Base-by-base conservation (phyloP, 2,329 filamentous ascomycete genomes). In the Aureobasidium sp. region DNA sequence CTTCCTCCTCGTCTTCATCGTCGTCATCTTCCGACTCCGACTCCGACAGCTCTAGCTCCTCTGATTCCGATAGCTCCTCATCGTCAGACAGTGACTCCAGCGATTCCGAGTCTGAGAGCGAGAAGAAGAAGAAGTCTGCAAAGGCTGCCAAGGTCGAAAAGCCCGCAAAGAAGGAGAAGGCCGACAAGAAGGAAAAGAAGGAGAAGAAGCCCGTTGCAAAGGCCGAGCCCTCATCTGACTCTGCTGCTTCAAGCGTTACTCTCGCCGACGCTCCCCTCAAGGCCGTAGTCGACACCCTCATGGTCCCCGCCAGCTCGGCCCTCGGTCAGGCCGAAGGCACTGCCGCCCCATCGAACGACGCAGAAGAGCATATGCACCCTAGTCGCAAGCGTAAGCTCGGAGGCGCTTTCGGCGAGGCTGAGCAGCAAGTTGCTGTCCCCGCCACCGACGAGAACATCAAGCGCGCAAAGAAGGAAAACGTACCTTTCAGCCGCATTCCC, bases 401-500 rank as follows among this genome's bases (percentile, higher is more conserved):
- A 54, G 71, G 65, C 62, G 71, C 66, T n/a, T 69, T 75, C n/a
- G 71, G 73, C 41, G 57, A 55, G n/a, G 39, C 41, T 11, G 47
- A 59, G 7, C 48, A 49, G n/a, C 48, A 54, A 27, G 50, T 47
- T 21, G 52, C 57, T 15, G 59, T 62, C 25, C 55, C 47, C 6
- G 57, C 59, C 27, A 48, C 63, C 29, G 64, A 63, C 3, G 59
- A 34, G 7, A 66, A 61, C 27, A 64, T 67, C 53, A 73, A 75
- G 62, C 67, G 69, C 13, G 71, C 70, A 63, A 83, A 82, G 76
- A 77, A 81, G 76, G 80, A 77, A 65, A 86, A 81, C 72, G 82
- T 82, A 73, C 91, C 83, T 67, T 97, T 89, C 78, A 95, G 84
- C 64, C 90, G 86, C 69, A 90, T 90, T 72, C 84, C 84, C 71